phyloP scores from a whole-genome alignment of 495 filamentous ascomycete genomes.

The Penicillium macrosclerotiorum region DNA sequence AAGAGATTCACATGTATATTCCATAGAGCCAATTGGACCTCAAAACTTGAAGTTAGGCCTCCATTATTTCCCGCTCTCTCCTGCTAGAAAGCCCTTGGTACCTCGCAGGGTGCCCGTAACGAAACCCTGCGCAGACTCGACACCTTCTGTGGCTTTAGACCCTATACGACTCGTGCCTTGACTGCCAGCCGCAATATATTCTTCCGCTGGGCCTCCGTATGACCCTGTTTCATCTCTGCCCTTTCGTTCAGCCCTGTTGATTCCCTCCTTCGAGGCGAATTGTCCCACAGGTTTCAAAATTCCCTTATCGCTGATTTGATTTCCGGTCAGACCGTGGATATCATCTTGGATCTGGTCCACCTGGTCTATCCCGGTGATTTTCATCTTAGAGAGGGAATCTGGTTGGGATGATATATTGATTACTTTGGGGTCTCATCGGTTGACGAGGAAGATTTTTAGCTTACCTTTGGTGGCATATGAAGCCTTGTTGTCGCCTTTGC shows the following conservation, averaged over 20 bases:
- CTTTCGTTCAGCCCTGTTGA: constrained; percentile 60
- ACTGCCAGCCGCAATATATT: background rate
- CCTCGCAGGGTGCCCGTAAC: background rate
- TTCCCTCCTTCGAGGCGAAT: constrained; percentile 56
- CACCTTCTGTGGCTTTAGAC: background rate
- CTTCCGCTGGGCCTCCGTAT: constrained; percentile 30
- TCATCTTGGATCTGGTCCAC: constrained; percentile 64
- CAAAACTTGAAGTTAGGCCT: background rate
- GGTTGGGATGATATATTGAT: constrained; percentile 1
- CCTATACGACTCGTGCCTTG: constrained; percentile 4
- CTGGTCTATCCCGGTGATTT: constrained; percentile 60
- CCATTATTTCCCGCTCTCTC: background rate
- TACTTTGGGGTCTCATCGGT: too few species aligned
- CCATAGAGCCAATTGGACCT: too few species aligned
- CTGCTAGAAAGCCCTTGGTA: constrained; percentile 1
- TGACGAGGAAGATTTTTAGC: constrained; percentile 5
- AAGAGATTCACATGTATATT: too few species aligned
- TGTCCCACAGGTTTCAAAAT: constrained; percentile 60
- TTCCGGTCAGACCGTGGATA: constrained; percentile 54
- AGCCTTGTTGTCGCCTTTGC: constrained; percentile 66
- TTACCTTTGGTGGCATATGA: constrained; percentile 62
- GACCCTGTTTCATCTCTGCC: constrained; percentile 60
- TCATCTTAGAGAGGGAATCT: constrained; percentile 65
- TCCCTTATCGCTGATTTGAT: constrained; percentile 63
- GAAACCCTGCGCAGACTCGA: constrained; percentile 5